Percentiles rank a stretch among this genome's conserved stretches.
These are phyloP conservation scores for Letharia lupina DNA, from an alignment of 495 filamentous ascomycete genomes.

Conservation along the genomic window DNA sequence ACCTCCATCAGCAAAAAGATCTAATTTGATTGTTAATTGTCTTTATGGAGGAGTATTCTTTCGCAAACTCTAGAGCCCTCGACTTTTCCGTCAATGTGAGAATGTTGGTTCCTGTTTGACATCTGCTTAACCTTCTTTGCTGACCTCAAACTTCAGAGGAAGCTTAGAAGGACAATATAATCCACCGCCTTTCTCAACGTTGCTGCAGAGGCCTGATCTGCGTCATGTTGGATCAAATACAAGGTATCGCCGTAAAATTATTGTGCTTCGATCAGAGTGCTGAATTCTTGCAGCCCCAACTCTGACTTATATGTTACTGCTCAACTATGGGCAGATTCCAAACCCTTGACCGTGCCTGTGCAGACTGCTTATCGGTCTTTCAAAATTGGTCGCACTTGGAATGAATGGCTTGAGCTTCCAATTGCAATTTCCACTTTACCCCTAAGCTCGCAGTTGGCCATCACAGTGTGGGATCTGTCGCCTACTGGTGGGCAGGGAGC, in stretches of 20 bases:
- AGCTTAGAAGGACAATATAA: conserved; percentile 80
- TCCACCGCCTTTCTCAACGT: conserved; percentile 65
- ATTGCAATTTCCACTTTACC: conserved; percentile 73
- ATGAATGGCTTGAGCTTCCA: conserved; percentile 90
- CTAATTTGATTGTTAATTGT: not conserved
- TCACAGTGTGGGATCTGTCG: conserved; percentile 92
- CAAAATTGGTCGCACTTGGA: conserved; percentile 73
- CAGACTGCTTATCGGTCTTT: conserved; percentile 91
- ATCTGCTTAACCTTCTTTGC: conserved; percentile 9
- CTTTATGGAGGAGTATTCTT: conserved; percentile 86
- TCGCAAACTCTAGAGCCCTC: conserved; percentile 75
- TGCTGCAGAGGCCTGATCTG: conserved; percentile 68
- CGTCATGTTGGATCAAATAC: conserved; percentile 76
- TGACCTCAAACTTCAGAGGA: conserved; percentile 44
- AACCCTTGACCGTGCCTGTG: conserved; percentile 81
- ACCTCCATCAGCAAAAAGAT: not conserved
- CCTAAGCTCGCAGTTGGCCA: conserved; percentile 70
- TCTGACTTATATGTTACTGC: conserved; percentile 90
- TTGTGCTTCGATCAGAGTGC: not conserved
- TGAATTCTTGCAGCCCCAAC: conserved; percentile 38
- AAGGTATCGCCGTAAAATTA: conserved; percentile 32
- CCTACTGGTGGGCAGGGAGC: conserved; percentile 58
- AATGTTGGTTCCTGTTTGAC: conserved; percentile 46
- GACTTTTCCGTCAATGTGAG: conserved; percentile 72
- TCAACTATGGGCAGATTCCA: conserved; percentile 92